These are phyloP conservation scores for Ceriops tagal DNA, from an alignment of 345 rosid genomes.

Conservation along the genomic window DNA sequence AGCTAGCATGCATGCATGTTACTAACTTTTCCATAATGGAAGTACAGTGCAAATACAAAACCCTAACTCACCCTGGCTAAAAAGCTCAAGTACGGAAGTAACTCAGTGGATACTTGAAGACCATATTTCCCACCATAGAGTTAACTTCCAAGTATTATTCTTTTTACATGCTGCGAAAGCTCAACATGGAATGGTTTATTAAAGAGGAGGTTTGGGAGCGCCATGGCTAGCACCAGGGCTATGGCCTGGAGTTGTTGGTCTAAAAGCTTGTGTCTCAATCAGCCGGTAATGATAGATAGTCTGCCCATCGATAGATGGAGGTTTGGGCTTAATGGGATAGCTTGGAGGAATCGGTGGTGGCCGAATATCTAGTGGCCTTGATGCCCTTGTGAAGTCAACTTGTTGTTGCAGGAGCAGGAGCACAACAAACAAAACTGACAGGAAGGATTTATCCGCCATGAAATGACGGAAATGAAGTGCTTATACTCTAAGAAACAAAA, in stretches of 20 bases:
- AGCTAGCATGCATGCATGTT: no score
- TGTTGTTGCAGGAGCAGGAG: conserved; percentile 23
- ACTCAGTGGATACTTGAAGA: no score
- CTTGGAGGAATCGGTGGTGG: conserved; percentile 16
- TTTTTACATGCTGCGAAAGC: no score
- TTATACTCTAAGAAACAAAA: neutral
- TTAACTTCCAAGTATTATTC: no score
- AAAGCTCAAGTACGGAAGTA: no score
- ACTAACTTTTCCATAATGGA: no score
- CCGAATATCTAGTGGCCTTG: conserved; percentile 21
- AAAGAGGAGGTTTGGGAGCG: conserved; percentile 23
- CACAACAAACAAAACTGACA: conserved; percentile 11
- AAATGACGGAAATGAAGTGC: neutral
- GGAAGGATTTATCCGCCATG: conserved; percentile 25
- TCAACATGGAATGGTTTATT: neutral
- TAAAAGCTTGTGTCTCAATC: conserved; percentile 26
- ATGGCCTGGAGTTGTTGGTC: conserved; percentile 48
- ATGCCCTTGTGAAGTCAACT: conserved; percentile 14
- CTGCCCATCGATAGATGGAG: conserved; percentile 13
- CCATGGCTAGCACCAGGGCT: conserved; percentile 50
- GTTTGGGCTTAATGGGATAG: neutral
- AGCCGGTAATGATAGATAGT: conserved; percentile 27
- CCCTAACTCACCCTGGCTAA: no score
- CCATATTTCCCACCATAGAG: no score
- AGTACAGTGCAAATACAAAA: no score